phyloP scores from a whole-genome alignment of 129 eudicot genomes.

The Artemisia argyi region DNA sequence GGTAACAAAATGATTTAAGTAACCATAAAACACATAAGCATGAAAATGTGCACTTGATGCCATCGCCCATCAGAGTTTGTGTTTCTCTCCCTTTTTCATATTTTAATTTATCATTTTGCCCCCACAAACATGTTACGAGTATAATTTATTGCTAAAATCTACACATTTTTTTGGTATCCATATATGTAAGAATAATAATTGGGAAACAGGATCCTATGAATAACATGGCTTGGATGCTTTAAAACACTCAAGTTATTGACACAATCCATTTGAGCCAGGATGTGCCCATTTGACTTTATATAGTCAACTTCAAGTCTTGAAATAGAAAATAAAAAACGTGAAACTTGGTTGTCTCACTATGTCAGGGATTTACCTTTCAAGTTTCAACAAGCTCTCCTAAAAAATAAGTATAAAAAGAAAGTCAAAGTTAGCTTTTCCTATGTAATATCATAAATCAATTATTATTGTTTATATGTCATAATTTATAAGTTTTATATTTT shows the following conservation, averaged over 20 bases:
- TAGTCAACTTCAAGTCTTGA: background rate
- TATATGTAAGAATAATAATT: too few species aligned
- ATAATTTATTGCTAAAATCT: background rate
- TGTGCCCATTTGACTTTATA: background rate
- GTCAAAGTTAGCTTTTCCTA: too few species aligned
- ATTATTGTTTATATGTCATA: too few species aligned
- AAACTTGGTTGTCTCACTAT: background rate
- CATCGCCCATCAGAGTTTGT: conserved; percentile 10
- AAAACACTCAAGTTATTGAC: background rate
- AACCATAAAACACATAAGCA: conserved; percentile 30
- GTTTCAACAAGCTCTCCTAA: background rate
- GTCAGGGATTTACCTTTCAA: background rate
- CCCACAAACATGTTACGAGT: background rate
- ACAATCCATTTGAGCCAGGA: background rate
- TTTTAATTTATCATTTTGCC: conserved; percentile 12
- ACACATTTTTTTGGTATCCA: too few species aligned
- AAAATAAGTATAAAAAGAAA: background rate
- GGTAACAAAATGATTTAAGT: conserved; percentile 33
- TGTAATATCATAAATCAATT: too few species aligned
- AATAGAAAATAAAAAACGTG: background rate
- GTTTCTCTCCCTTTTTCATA: conserved; percentile 10
- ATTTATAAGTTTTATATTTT: too few species aligned
- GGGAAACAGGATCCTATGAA: background rate
- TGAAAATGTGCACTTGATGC: conserved; percentile 23
- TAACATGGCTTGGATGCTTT: background rate